Conservation (phyloP, 192 early-diverging fungal genomes). For the Linnemannia elongata region DNA sequence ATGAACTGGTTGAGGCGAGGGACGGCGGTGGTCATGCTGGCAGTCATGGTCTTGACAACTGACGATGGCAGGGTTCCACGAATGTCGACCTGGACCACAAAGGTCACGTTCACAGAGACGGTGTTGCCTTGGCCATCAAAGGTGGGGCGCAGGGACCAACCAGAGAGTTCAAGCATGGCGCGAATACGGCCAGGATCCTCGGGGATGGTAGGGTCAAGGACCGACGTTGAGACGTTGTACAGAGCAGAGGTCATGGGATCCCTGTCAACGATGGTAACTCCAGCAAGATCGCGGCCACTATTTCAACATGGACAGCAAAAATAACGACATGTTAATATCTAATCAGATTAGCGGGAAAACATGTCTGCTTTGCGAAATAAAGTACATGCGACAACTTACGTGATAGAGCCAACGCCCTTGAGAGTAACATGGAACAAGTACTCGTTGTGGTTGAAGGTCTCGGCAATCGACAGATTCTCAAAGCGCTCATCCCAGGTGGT, state of each 20-base stretch:
- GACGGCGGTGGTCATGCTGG: constrained; percentile 62
- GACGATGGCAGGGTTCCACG: constrained; percentile 57
- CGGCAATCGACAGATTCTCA: constrained; percentile 60
- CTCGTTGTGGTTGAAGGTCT: constrained; percentile 67
- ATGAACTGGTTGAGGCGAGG: constrained; percentile 60
- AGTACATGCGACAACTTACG: constrained; percentile 24
- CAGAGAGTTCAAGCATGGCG: constrained; percentile 59
- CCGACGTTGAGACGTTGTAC: constrained; percentile 62
- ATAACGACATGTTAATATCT: not conserved
- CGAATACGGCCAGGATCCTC: constrained; percentile 60
- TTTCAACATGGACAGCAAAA: constrained; percentile 15
- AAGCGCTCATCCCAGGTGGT: constrained; percentile 67
- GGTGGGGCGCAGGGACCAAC: constrained; percentile 65
- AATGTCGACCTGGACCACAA: constrained; percentile 65
- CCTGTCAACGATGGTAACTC: constrained; percentile 63
- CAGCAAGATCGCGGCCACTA: constrained; percentile 63
- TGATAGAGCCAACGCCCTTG: constrained; percentile 54
- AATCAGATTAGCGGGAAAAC: not conserved
- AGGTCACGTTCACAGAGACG: constrained; percentile 56
- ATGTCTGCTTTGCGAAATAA: not conserved
- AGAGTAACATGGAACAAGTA: constrained; percentile 59
- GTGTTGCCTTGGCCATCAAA: constrained; percentile 59
- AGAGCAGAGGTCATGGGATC: constrained; percentile 62
- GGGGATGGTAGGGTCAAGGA: constrained; percentile 61
- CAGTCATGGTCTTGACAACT: constrained; percentile 60